A percentile compares a stretch with the other conserved stretches of the same genome.
Conservation (phyloP, 371 early-diverging fungal species). For the Thermomucor indicae-seudaticae region DNA sequence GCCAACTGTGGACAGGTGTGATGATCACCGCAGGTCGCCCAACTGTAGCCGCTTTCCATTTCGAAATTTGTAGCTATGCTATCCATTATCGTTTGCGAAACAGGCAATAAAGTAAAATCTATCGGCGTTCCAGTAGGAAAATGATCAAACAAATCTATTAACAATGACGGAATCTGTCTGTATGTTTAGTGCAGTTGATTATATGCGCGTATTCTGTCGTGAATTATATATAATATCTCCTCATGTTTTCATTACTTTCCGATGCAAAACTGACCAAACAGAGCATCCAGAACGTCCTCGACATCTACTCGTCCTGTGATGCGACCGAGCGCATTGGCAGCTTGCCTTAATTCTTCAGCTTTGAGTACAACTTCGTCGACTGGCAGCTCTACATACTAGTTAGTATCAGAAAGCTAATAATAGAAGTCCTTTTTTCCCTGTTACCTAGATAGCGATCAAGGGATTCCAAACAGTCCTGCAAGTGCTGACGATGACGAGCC, state of each 20-base stretch:
- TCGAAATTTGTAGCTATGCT: too few relatives aligned
- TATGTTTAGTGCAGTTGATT: too few relatives aligned
- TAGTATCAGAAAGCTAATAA: not conserved
- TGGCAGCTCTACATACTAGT: slow-evolving; percentile 21
- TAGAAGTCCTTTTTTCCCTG: not conserved
- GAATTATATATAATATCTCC: not conserved
- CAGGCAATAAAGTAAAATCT: too few relatives aligned
- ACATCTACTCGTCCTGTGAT: slow-evolving; percentile 76
- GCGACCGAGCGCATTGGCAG: slow-evolving; percentile 64
- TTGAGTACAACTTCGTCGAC: slow-evolving; percentile 59
- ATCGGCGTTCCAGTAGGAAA: too few relatives aligned
- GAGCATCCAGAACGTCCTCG: slow-evolving; percentile 72
- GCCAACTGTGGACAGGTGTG: too few relatives aligned
- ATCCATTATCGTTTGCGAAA: not conserved
- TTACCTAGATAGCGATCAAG: slow-evolving; percentile 55
- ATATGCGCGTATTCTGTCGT: too few relatives aligned
- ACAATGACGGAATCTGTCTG: too few relatives aligned
- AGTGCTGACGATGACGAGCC: slow-evolving; percentile 67
- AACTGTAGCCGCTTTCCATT: too few relatives aligned
- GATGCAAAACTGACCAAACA: slow-evolving; percentile 82
- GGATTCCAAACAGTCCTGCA: slow-evolving; percentile 54
- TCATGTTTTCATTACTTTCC: slow-evolving; percentile 57
- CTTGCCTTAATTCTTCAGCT: slow-evolving; percentile 77
- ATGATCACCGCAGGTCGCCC: too few relatives aligned
- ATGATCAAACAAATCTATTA: too few relatives aligned